Conservation (phyloP, 805 yeast genomes). For the Suhomyces faveliae region DNA sequence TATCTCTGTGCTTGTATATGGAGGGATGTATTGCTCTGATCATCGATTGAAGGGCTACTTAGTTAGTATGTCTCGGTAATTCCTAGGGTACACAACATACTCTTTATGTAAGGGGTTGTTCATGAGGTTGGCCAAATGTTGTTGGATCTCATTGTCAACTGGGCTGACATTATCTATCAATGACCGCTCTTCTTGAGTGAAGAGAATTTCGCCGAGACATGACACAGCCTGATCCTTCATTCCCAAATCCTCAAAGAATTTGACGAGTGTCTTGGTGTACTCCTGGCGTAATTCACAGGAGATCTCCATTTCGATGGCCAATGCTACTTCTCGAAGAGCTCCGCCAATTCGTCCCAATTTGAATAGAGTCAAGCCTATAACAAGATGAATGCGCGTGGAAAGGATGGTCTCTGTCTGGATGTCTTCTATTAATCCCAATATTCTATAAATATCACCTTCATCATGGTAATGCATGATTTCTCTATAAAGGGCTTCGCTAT, state of each 20-base stretch:
- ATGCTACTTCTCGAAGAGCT: constrained; percentile 24
- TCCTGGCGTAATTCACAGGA: constrained; percentile 14
- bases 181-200: constrained; percentile 4
- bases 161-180: background rate
- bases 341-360: constrained; percentile 23
- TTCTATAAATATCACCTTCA: constrained; percentile 15
- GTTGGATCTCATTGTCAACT: background rate
- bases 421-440: constrained; percentile 16
- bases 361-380: constrained; percentile 20
- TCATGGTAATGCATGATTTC: constrained; percentile 8
- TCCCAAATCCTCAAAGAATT: constrained; percentile 16
- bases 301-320: constrained; percentile 23
- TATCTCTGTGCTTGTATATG: constrained; percentile 23
- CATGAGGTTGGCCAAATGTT: background rate
- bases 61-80: background rate
- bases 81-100: background rate
- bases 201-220: constrained; percentile 14
- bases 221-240: constrained; percentile 10
- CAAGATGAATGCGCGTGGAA: constrained; percentile 14
- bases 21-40: constrained; percentile 6
- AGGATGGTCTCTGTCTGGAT: constrained; percentile 5
- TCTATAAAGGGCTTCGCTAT: background rate
- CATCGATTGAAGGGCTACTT: background rate
- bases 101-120: background rate
- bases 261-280: constrained; percentile 15